A percentile compares a stretch with the other conserved stretches of the same genome.
phyloP scores from a whole-genome alignment of 345 rosid species.

The Sisymbrium irio region DNA sequence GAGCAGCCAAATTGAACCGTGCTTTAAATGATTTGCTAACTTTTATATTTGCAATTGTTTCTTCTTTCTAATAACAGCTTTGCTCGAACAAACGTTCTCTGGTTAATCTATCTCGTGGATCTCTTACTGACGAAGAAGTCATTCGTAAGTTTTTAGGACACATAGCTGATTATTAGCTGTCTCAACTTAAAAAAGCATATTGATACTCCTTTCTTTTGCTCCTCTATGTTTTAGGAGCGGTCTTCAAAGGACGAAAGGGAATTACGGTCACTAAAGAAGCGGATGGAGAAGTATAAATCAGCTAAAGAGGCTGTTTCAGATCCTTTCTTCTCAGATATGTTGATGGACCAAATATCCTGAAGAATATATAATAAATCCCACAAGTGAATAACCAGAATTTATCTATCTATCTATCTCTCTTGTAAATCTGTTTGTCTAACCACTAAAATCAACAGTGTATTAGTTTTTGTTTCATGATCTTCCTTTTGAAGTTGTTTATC shows the following conservation, averaged over 20 bases:
- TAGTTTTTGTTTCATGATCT: neutral
- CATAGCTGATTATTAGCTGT: neutral
- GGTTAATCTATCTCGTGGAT: constrained; percentile 85
- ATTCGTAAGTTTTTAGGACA: constrained; percentile 56
- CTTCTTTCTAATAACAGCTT: constrained; percentile 51
- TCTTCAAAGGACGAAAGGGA: constrained; percentile 71
- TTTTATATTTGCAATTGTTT: constrained; percentile 1
- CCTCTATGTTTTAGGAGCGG: constrained; percentile 48
- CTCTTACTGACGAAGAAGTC: constrained; percentile 80
- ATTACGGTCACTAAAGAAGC: constrained; percentile 74
- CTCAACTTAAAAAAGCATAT: neutral
- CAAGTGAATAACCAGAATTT: constrained; percentile 12
- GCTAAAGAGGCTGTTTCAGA: constrained; percentile 78
- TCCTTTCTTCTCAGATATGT: constrained; percentile 64
- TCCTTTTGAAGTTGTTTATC: constrained; percentile 6
- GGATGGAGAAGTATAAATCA: constrained; percentile 66
- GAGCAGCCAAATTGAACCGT: neutral
- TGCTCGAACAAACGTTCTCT: constrained; percentile 81
- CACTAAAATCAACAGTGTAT: constrained; percentile 4
- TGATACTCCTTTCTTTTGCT: neutral
- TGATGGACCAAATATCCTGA: constrained; percentile 30
- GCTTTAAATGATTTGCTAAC: constrained; percentile 9
- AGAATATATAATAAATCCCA: neutral
- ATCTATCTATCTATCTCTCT: neutral
- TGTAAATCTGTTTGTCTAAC: constrained; percentile 11